These are phyloP conservation scores for Aureobasidium sp. DNA, from an alignment of 2,329 filamentous ascomycete genomes.

Conservation along the genomic window DNA sequence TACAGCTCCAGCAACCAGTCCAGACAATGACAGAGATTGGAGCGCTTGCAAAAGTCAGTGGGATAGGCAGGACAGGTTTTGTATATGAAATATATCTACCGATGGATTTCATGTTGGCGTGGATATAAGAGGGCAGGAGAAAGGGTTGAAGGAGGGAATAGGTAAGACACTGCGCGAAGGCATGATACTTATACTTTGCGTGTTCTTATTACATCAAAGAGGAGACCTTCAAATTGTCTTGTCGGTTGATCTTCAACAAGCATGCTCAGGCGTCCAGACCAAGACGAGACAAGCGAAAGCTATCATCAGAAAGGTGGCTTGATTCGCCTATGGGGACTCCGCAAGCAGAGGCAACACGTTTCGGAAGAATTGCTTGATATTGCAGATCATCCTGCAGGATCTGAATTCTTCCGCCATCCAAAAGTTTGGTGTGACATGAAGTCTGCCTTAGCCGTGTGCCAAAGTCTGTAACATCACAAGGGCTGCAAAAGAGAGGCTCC, in stretches of 20 bases:
- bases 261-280: not conserved
- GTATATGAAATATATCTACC: not conserved
- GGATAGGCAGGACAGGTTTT: too few relatives aligned
- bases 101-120: not conserved
- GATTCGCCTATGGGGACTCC: not conserved
- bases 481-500: not conserved
- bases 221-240: not conserved
- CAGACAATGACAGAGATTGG: not conserved
- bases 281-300: slow-evolving; percentile 5
- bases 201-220: not conserved
- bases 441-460: not conserved
- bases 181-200: not conserved
- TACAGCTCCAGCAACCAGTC: not conserved
- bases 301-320: not conserved
- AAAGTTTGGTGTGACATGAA: not conserved
- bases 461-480: not conserved
- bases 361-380: slow-evolving; percentile 14
- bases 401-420: slow-evolving; percentile 2
- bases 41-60: not conserved
- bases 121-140: not conserved
- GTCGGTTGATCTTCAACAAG: not conserved
- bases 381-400: not conserved
- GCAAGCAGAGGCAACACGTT: slow-evolving; percentile 6
- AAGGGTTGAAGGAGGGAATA: not conserved
- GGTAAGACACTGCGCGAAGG: not conserved